Evolutionary conservation across 2,329 filamentous ascomycete genomes (phyloP).

Genomic region (Hypoxylon sp.): DNA sequence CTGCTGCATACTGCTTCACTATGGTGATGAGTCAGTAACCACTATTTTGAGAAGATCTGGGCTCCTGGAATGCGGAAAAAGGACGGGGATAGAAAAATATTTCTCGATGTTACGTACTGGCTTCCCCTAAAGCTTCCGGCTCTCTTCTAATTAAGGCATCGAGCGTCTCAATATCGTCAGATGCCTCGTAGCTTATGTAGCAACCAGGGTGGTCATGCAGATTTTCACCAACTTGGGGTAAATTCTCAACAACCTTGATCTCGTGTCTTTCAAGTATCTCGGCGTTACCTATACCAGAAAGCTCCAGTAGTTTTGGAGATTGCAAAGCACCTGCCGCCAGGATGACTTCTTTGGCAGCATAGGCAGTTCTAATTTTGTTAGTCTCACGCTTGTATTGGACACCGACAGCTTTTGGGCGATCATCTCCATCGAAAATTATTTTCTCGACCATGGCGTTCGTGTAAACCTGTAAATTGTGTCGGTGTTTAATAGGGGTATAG

Average conservation of each 20-base stretch:
- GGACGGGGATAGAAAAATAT: not conserved
- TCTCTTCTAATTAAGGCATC: constrained; percentile 27
- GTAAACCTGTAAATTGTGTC: constrained; percentile 30
- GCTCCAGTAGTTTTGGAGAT: constrained; percentile 43
- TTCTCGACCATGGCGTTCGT: constrained; percentile 35
- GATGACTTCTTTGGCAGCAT: constrained; percentile 44
- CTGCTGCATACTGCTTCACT: constrained; percentile 17
- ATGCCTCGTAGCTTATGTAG: constrained; percentile 27
- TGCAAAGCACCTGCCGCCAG: constrained; percentile 47
- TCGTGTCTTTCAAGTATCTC: constrained; percentile 45
- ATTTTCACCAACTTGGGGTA: constrained; percentile 49
- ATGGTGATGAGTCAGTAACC: not conserved
- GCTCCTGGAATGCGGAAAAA: no score
- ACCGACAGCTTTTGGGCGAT: constrained; percentile 23
- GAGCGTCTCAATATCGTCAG: constrained; percentile 27
- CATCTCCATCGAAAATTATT: constrained; percentile 24
- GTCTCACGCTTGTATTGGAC: constrained; percentile 23
- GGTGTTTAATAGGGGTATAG: constrained; percentile 29
- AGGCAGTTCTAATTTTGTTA: constrained; percentile 37
- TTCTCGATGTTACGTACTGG: constrained; percentile 4
- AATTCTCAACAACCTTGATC: constrained; percentile 52
- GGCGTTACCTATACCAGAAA: constrained; percentile 44
- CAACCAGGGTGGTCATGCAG: constrained; percentile 39
- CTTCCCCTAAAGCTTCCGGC: constrained; percentile 20
- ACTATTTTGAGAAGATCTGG: not conserved